These are phyloP conservation scores for Eucommia ulmoides DNA, from an alignment of 257 asterid species.

Conservation along the genomic window DNA sequence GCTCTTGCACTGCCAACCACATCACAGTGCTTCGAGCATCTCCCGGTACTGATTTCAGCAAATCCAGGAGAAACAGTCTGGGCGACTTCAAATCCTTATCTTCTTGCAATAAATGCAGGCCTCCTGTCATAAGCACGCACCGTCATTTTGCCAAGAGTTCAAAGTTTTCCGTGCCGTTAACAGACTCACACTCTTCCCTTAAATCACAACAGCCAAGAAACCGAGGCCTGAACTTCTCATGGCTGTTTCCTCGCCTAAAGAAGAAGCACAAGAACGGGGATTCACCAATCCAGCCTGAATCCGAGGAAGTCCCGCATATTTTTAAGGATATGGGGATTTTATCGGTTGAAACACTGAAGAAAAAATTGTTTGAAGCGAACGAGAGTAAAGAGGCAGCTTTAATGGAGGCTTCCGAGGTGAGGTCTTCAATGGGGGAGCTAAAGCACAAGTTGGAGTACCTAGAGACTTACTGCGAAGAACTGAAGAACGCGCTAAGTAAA, in stretches of 20 bases:
- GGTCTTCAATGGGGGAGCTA: not conserved
- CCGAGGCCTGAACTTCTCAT: not conserved
- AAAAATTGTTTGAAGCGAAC: not conserved
- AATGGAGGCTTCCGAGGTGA: not conserved
- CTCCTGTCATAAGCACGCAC: not conserved
- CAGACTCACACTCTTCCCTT: not conserved
- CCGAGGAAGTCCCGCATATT: not conserved
- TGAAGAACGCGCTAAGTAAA: not conserved
- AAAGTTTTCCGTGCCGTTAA: not conserved
- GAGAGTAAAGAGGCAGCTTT: not conserved
- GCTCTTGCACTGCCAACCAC: not conserved
- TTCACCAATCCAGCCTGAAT: not conserved
- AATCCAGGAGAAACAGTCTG: not conserved
- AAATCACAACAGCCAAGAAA: not conserved
- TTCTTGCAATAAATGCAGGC: not conserved
- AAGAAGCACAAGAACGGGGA: not conserved
- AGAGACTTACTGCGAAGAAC: not conserved
- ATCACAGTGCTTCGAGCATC: not conserved
- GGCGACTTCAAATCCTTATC: not conserved
- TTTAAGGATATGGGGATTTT: not conserved
- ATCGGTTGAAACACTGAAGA: not conserved
- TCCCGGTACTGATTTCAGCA: not conserved
- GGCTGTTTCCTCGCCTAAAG: not conserved
- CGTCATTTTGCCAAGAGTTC: not conserved
- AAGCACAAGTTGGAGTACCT: not conserved